Evolutionary conservation across 768 basidiomycete genomes (phyloP), one percentile per base, ranked within the genome.

Genomic region (Strobilomyces confusus): DNA sequence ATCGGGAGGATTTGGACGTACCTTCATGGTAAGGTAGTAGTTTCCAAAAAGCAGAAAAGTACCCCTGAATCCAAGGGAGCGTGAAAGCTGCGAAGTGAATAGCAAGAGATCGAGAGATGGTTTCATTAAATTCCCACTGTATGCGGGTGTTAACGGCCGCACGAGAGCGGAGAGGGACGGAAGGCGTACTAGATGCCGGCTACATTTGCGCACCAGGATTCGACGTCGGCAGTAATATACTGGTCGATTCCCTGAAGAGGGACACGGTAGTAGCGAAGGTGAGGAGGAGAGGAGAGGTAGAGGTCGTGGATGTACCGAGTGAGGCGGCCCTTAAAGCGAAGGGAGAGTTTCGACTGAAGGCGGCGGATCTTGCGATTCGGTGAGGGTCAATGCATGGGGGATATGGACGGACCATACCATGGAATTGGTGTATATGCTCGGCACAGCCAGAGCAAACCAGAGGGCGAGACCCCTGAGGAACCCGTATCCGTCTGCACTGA

Each of bases 391-490:
- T 3, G n/a, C 2, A 15, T 22, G 12, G 40, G 11, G 29, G 29
- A 20, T 15, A 12, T 15, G 4, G 5, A 26, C 0, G 0, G 14
- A 12, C 11, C 74, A 45, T 30, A 90, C 92, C 91, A 98, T 93
- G 2, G 91, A 86, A 65, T 98, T 98, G 0, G 95, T 98, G 66
- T 93, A 94, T 20, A 92, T 93, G 64, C 90, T 92, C 0, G 95
- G 95, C 23, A 98, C 78, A 2, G 94, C 92, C 11, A 98, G 77
- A 11, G 83, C 73, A 64, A 95, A 97, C 95, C 95, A 98, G 50
- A 91, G 75, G 0, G 75, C 87, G 1, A 98, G 71, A 1, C 94
- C 95, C 49, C 75, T 80, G 17, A 92, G 59, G 66, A 98, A 98
- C 0, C 92, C 93, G 47, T 78, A 78, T 0, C 84, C 89, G 63